Percentiles rank a stretch among this genome's conserved stretches.
Evolutionary conservation across 768 basidiomycete genomes (phyloP).

Genomic region (Lentinus brumalis): DNA sequence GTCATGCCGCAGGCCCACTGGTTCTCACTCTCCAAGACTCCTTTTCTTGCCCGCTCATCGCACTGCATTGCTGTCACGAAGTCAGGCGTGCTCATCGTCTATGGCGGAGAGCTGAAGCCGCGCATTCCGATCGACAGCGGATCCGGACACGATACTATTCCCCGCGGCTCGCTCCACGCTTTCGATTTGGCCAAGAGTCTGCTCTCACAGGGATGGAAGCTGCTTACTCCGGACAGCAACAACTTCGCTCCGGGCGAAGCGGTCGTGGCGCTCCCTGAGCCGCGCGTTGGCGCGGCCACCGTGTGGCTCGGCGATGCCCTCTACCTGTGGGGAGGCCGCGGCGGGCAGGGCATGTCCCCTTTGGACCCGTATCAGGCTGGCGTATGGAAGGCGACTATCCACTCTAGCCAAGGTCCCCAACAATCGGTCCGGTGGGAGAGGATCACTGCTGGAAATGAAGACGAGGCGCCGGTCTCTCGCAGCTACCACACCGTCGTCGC

Average conservation of each 20-base stretch:
- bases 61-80: constrained; percentile 38
- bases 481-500: constrained; percentile 40
- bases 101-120: constrained; percentile 47
- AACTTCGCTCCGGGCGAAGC: neutral
- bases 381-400: constrained; percentile 12
- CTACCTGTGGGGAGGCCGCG: constrained; percentile 49
- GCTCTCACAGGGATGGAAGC: constrained; percentile 19
- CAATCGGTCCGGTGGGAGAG: constrained; percentile 33
- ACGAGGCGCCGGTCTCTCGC: constrained; percentile 34
- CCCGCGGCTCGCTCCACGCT: constrained; percentile 27
- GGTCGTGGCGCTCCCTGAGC: constrained; percentile 27
- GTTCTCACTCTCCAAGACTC: constrained; percentile 28
- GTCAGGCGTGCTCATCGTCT: constrained; percentile 35
- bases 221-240: constrained; percentile 22
- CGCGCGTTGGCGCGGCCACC: constrained; percentile 22
- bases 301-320: constrained; percentile 15
- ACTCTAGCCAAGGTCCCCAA: neutral
- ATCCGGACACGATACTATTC: neutral
- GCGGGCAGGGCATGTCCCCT: constrained; percentile 41
- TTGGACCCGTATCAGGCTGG: constrained; percentile 29
- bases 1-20: constrained; percentile 28
- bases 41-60: constrained; percentile 41
- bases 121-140: constrained; percentile 43
- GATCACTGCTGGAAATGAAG: constrained; percentile 29
- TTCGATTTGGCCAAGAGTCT: constrained; percentile 23